phyloP scores from a whole-genome alignment of 331 rosid genomes.

The Saraca asoca region DNA sequence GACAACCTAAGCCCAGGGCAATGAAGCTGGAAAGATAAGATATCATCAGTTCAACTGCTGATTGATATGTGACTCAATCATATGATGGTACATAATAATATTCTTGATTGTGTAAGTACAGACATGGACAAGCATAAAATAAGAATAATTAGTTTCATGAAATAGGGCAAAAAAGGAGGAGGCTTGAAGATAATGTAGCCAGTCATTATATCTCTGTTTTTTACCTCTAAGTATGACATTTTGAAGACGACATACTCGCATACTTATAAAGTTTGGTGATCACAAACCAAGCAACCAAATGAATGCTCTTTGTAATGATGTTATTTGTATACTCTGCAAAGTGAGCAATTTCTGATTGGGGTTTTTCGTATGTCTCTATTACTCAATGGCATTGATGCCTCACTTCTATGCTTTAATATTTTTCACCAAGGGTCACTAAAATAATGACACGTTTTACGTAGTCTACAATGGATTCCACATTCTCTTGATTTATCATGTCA shows the following conservation, averaged over 20 bases:
- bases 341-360: conserved; percentile 38
- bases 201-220: conserved; percentile 20
- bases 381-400: background rate
- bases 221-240: conserved; percentile 27
- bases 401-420: too few species aligned
- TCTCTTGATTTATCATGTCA: too few species aligned
- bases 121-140: conserved; percentile 28
- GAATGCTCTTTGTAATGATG: conserved; percentile 38
- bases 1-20: conserved; percentile 49
- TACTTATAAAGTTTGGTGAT: conserved; percentile 16
- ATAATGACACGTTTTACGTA: too few species aligned
- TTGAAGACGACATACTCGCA: conserved; percentile 30
- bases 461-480: too few species aligned
- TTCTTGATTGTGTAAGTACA: conserved; percentile 44
- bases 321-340: conserved; percentile 35
- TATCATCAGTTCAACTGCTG: conserved; percentile 16
- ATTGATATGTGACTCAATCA: conserved; percentile 26
- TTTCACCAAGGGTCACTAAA: too few species aligned
- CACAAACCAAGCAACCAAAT: conserved; percentile 28
- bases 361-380: conserved; percentile 23
- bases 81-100: conserved; percentile 48
- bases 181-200: conserved; percentile 32
- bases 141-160: conserved; percentile 46
- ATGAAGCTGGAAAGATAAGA: conserved; percentile 59
- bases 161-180: background rate